Evolutionary conservation across 192 early-diverging fungal genomes (phyloP), one percentile per base, ranked within the genome.

Genomic region (Rhizophagus prolifer): DNA sequence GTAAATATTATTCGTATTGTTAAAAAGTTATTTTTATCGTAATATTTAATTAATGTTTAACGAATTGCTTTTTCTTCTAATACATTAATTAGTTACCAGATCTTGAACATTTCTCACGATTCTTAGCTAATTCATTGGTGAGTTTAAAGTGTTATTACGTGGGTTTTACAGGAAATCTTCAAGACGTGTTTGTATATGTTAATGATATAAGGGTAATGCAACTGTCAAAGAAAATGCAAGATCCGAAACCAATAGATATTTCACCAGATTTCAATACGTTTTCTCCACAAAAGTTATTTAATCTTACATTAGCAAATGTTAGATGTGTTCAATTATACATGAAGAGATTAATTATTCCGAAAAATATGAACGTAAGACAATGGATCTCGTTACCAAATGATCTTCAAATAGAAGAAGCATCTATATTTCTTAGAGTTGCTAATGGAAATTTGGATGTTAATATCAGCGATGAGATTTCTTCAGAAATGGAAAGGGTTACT

Each of bases 401-500:
- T 13, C 58, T 80, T 30, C 50, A 68, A 9, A 72, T 60, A 47
- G 83, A 86, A 41, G 68, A 70, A 16, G 88, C 85, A 2, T 91
- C 89, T 8, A 87, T 93, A 21, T 95, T 93, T 65, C 81, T 96
- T 66, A 81, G 91, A 23, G 89, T 90, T 0, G 93, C 92, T 9
- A 85, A 79, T n/a, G 93, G 87, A 6, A 64, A 86, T 21, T 67
- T 94, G 23, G 75, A 80, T 72, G 89, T 92, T 28, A 82, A 83
- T 28, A 85, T 93, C 0, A 79, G 86, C 0, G 72, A 77, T 38
- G 79, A 89, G 21, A 84, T 94, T 41, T 71, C 82, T n/a, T 81
- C 82, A 28, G 92, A 96, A 75, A 96, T 97, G 93, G 92, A 95
- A 70, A 84, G 95, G 7, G 89, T 94, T 0, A 97, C 95, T 0